phyloP scores from a whole-genome alignment of 495 filamentous ascomycete genomes.

The Aspergillus bridgeri region DNA sequence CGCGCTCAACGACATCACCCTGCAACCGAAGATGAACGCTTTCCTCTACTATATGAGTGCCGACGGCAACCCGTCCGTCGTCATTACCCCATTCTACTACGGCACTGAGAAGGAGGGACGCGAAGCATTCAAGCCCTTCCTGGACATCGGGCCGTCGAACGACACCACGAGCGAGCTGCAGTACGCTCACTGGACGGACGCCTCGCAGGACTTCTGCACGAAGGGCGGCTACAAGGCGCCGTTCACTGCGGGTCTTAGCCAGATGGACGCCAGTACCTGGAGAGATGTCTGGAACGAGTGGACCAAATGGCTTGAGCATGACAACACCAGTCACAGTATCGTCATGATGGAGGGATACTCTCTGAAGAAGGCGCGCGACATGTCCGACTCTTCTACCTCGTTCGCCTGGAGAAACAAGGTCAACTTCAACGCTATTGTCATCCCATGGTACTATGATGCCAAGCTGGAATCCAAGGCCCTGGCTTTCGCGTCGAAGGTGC shows the following conservation, averaged over 20 bases:
- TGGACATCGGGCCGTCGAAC: neutral
- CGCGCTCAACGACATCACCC: neutral
- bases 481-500: neutral
- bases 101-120: neutral
- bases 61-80: neutral
- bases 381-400: neutral
- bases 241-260: neutral
- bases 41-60: neutral
- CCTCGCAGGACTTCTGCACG: neutral
- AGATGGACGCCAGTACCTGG: neutral
- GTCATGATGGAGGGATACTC: neutral
- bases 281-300: neutral
- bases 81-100: neutral
- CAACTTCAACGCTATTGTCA: constrained; percentile 1
- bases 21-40: neutral
- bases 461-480: neutral
- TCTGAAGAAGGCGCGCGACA: neutral
- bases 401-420: constrained; percentile 5
- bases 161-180: neutral
- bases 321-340: neutral
- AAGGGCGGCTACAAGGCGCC: neutral
- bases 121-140: neutral
- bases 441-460: neutral
- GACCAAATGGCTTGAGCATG: neutral
- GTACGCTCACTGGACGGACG: constrained; percentile 1